Evolutionary conservation across 306 rosid species (phyloP), one percentile per base, ranked within the genome.

Genomic region (Cicer bijugum): DNA sequence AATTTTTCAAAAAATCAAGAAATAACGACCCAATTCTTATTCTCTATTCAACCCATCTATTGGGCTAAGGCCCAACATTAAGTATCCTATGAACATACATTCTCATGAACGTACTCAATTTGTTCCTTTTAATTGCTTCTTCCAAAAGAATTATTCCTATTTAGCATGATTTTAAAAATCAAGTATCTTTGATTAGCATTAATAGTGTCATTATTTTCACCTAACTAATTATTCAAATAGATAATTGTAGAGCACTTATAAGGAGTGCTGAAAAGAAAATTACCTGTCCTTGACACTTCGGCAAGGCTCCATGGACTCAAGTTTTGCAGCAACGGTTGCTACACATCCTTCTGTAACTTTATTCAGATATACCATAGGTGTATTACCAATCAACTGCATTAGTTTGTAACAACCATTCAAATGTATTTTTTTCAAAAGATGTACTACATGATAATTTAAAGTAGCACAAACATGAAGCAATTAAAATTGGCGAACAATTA

Each of bases 291-390:
- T 93, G 64, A 93, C 97, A 79, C 98, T 93, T 78, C 96, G 87
- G 75, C 98, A 93, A 16, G 97, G 98, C 77, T 89, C 87, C 98
- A 93, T 93, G 55, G 91, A 91, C 83, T 93, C 98, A n/a, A 93
- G 98, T 78, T 93, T 93, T 28, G 98, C 96, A 48, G 97, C 98
- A 88, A 93, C 50, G 14, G 87, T 89, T 39, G 94, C 97, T 62
- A 85, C 85, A 45, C 98, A 93, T 9, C 92, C 96, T 57, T 82
- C 89, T 0, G 92, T 83, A 71, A 91, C 92, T 69, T 87, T 89
- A 78, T 91, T 93, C 63, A 93, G 94, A 88, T 91, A 91, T n/a
- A 93, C 82, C 98, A 93, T 93, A 8, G 98, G 98, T 10, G 98
- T 93, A 38, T 89, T 87, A 19, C 98, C 98, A 62, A 91, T 89